A percentile compares a stretch with the other conserved stretches of the same genome.
Evolutionary conservation across 2,329 filamentous ascomycete genomes (phyloP).

Genomic region (Keithomyces neogunnii): DNA sequence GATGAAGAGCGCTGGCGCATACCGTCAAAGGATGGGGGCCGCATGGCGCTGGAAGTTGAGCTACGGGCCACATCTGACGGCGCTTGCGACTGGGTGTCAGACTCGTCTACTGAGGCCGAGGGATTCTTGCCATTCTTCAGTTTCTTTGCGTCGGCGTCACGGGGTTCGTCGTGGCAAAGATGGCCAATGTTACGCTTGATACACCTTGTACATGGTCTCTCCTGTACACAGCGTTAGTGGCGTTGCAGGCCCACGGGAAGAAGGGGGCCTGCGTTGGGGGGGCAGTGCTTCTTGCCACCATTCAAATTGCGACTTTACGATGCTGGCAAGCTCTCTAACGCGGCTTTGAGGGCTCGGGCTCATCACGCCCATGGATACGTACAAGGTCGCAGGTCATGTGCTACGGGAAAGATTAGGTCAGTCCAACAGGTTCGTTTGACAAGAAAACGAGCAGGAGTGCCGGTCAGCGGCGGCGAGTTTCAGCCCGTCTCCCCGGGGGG

Average conservation of each 20-base stretch:
- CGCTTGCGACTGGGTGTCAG: slow-evolving; percentile 39
- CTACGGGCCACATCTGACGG: slow-evolving; percentile 39
- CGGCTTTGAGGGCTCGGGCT: not conserved
- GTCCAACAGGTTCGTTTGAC: not conserved
- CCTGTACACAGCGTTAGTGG: slow-evolving; percentile 43
- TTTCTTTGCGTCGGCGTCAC: slow-evolving; percentile 76
- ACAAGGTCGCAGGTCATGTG: slow-evolving; percentile 92
- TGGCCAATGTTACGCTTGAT: slow-evolving; percentile 98
- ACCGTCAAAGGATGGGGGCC: slow-evolving; percentile 34
- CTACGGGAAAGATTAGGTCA: slow-evolving; percentile 32
- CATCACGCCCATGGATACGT: slow-evolving; percentile 32
- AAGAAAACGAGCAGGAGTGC: not conserved
- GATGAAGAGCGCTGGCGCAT: slow-evolving; percentile 27
- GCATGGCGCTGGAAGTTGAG: slow-evolving; percentile 51
- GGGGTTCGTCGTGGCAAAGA: slow-evolving; percentile 93
- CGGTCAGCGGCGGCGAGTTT: not conserved
- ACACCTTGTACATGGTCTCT: slow-evolving; percentile 93
- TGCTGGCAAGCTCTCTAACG: not conserved
- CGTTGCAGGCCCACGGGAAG: slow-evolving; percentile 7
- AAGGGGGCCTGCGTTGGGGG: not conserved
- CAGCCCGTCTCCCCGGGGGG: not conserved
- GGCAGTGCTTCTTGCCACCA: not conserved
- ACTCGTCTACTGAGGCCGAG: slow-evolving; percentile 51
- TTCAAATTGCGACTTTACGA: not conserved
- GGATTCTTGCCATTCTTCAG: slow-evolving; percentile 46